A percentile compares a stretch with the other conserved stretches of the same genome.
These are phyloP conservation scores for Epichloe amarillans DNA, from an alignment of 2,329 filamentous ascomycete species.

Conservation along the genomic window DNA sequence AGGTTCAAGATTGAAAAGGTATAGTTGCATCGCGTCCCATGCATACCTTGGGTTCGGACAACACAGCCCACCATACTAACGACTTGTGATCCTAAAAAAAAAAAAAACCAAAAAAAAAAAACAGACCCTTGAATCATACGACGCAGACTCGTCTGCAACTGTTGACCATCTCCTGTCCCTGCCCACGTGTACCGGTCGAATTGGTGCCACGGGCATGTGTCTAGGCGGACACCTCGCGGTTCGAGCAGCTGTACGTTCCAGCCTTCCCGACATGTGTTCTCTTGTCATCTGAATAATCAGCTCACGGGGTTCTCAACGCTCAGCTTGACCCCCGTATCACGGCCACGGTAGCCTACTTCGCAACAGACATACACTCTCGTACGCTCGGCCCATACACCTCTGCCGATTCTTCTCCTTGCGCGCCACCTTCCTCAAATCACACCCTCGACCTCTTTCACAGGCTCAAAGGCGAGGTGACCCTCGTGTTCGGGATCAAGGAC, in stretches of 20 bases:
- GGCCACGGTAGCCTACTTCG: constrained; percentile 78
- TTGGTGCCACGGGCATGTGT: constrained; percentile 82
- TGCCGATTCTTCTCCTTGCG: constrained; percentile 32
- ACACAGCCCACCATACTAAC: background rate
- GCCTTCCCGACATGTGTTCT: background rate
- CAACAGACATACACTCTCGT: constrained; percentile 74
- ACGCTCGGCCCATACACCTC: constrained; percentile 51
- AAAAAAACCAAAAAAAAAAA: too few relatives aligned
- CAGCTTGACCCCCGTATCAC: constrained; percentile 61
- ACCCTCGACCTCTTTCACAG: constrained; percentile 43
- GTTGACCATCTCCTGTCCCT: constrained; percentile 59
- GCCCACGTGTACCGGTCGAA: constrained; percentile 65
- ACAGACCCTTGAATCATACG: constrained; percentile 71
- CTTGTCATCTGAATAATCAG: background rate
- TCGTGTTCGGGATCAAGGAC: constrained; percentile 88
- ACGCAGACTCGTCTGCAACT: constrained; percentile 58
- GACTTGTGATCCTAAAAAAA: background rate
- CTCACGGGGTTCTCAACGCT: background rate
- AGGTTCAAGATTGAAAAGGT: constrained; percentile 74
- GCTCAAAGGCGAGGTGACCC: constrained; percentile 70
- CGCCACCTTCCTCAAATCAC: constrained; percentile 30
- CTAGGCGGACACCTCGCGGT: constrained; percentile 75
- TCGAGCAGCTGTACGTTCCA: constrained; percentile 36
- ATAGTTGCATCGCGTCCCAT: background rate
- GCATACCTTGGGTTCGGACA: too few relatives aligned